Evolutionary conservation across 306 rosid species (phyloP).

Genomic region (Vigna radiata): DNA sequence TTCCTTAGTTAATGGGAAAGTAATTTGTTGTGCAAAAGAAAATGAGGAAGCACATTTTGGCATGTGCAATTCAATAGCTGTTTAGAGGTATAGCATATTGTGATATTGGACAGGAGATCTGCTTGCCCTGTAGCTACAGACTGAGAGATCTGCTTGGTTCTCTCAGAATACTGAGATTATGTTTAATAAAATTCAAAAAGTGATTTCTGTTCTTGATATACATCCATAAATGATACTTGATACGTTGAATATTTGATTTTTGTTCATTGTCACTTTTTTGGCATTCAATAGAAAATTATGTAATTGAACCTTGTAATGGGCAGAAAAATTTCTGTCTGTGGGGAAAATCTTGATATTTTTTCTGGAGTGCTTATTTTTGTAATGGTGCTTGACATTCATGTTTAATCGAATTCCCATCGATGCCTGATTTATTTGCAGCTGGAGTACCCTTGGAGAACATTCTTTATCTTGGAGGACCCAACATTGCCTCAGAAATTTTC

Average conservation of each 20-base stretch:
- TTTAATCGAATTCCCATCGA: not conserved
- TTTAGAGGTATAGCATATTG: not conserved
- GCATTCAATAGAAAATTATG: not conserved
- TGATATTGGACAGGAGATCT: not conserved
- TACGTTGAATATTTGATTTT: not conserved
- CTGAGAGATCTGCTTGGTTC: not conserved
- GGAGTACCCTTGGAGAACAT: constrained; percentile 85
- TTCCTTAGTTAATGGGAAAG: not conserved
- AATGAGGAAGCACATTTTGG: not conserved
- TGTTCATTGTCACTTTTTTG: not conserved
- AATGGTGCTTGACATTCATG: not conserved
- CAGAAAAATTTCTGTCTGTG: not conserved
- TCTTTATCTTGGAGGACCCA: constrained; percentile 97
- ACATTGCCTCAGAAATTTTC: constrained; percentile 94
- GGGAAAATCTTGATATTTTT: constrained; percentile 24
- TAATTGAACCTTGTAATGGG: constrained; percentile 5
- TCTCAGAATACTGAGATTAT: constrained; percentile 21
- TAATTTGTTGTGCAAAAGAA: not conserved
- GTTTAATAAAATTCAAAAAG: not conserved
- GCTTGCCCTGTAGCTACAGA: not conserved
- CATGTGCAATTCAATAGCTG: not conserved
- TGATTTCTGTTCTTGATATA: not conserved
- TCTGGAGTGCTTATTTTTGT: constrained; percentile 5
- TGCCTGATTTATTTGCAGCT: constrained; percentile 61
- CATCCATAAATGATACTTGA: not conserved